phyloP scores from a whole-genome alignment of 805 yeast genomes.

The Yarrowia yakushimensis region DNA sequence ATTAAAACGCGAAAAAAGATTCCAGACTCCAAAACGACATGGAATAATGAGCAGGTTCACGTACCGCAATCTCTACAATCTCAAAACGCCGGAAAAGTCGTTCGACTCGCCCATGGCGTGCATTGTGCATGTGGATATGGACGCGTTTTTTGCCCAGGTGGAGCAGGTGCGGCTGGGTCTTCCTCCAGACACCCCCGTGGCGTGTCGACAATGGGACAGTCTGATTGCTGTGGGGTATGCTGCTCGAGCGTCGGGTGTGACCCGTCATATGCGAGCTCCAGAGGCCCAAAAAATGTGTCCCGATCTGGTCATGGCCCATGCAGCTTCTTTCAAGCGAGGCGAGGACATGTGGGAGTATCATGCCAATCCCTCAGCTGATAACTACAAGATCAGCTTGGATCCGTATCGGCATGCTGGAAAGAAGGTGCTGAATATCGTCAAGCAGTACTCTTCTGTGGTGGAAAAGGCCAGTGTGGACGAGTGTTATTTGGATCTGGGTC shows the following conservation, averaged over 20 bases:
- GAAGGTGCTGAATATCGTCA: conserved; percentile 66
- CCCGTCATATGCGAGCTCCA: conserved; percentile 67
- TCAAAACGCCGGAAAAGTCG: conserved; percentile 38
- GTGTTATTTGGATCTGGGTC: conserved; percentile 80
- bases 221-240: conserved; percentile 80
- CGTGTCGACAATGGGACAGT: conserved; percentile 89
- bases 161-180: conserved; percentile 74
- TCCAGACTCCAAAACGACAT: neutral
- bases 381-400: conserved; percentile 83
- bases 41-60: conserved; percentile 26
- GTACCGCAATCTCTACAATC: conserved; percentile 29
- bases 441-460: conserved; percentile 58
- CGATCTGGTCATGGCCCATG: conserved; percentile 72
- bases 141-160: conserved; percentile 94
- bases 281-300: conserved; percentile 78
- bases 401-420: conserved; percentile 87
- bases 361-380: conserved; percentile 49
- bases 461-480: conserved; percentile 98
- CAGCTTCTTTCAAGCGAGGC: conserved; percentile 89
- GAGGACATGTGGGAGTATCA: conserved; percentile 78
- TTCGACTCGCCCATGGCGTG: conserved; percentile 68
- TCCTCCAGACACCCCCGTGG: conserved; percentile 71
- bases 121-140: conserved; percentile 82
- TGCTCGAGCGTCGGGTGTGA: conserved; percentile 79
- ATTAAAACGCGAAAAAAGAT: conserved; percentile 1